Base-by-base conservation (phyloP, 495 filamentous ascomycete genomes). In the Penicillium bialowiezense region DNA sequence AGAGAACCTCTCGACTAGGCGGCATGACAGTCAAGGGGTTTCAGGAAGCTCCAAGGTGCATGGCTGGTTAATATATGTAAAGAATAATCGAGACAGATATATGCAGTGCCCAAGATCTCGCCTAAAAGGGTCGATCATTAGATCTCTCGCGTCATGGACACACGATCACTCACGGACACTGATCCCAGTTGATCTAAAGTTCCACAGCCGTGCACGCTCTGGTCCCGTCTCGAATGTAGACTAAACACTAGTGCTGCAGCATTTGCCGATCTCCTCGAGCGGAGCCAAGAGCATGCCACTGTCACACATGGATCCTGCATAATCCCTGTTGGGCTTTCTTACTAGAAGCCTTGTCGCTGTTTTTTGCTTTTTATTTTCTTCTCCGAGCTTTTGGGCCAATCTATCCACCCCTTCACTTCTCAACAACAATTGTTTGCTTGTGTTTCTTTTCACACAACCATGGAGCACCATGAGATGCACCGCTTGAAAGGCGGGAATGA, bases 321-420 rank as follows among this genome's bases (percentile, higher is more conserved):
- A 1, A 40, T 48, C 45, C 45, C 40, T 38, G 44, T 23, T 23
- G 42, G 3, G 7, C 23, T 32, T 31, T 4, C 1, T 3, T 40
- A 39, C 15, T 17, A 39, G 36, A 17, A 26, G 17, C 18, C 36
- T 12, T 15, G 26, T 4, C 26, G 29, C 10, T 26, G 19, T 5
- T 32, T n/a, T 48, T 48, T 39, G 44, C 45, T 29, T 48, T 48
- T 44, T 48, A 14, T 23, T 12, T 21, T 24, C 23, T 40, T 33
- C 26, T 20, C 35, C 36, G 35, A 29, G 37, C 17, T 39, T 33
- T 23, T 14, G 3, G 29, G 21, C 23, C n/a, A 10, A 18, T 7
- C 26, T 32, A 15, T 23, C 0, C 38, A 20, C 10, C 13, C 2
- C n/a, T n/a, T n/a, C n/a, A n/a, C n/a, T n/a, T n/a, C n/a, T n/a